phyloP scores from a whole-genome alignment of 129 eudicot species.

The Arctium lappa region DNA sequence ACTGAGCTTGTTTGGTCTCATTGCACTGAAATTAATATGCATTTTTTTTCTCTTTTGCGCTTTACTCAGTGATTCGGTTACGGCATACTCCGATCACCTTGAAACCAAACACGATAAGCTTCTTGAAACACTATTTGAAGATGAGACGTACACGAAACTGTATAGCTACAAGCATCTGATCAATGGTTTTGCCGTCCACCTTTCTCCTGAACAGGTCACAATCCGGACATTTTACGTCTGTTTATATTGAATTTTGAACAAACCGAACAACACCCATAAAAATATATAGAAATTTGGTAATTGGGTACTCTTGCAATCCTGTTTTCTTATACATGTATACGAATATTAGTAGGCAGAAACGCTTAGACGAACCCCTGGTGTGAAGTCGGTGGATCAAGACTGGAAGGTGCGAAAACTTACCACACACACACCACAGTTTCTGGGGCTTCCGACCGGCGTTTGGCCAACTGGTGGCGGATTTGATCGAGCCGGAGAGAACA shows the following conservation, averaged over 20 bases:
- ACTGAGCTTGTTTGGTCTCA: neutral
- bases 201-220: constrained; percentile 94
- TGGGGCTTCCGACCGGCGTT: constrained; percentile 98
- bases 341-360: constrained; percentile 92
- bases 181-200: constrained; percentile 89
- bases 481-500: constrained; percentile 92
- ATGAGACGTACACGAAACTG: constrained; percentile 75
- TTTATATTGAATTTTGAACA: neutral
- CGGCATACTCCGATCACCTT: constrained; percentile 74
- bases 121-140: constrained; percentile 66
- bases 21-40: neutral
- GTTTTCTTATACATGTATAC: constrained; percentile 38
- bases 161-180: constrained; percentile 93
- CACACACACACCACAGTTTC: constrained; percentile 92
- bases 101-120: constrained; percentile 77
- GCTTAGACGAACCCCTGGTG: constrained; percentile 81
- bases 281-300: neutral
- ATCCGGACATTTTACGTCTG: constrained; percentile 9
- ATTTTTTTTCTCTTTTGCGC: neutral
- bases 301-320: constrained; percentile 1
- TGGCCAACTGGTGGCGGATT: constrained; percentile 99
- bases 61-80: constrained; percentile 65
- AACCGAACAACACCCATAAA: neutral
- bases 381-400: constrained; percentile 80
- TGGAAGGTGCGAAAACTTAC: constrained; percentile 94